Percentiles rank a stretch among this genome's conserved stretches.
These are phyloP conservation scores for Suillus weaverae DNA, from an alignment of 768 basidiomycete species.

Conservation along the genomic window DNA sequence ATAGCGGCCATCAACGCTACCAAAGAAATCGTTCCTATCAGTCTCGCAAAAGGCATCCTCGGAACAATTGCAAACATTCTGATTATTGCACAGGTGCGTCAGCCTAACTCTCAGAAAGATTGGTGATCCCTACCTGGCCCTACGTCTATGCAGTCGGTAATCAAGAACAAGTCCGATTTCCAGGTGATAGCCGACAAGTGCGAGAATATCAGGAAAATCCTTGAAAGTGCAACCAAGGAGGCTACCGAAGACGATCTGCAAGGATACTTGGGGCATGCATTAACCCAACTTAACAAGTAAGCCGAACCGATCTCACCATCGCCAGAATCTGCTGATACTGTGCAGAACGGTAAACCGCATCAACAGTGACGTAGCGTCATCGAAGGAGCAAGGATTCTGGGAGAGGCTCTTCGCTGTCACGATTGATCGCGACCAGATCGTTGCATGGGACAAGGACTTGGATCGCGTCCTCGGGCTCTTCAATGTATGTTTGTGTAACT, in stretches of 20 bases:
- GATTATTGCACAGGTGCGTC: background rate
- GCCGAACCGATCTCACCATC: background rate
- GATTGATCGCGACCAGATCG: background rate
- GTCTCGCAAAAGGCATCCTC: background rate
- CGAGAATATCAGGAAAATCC: background rate
- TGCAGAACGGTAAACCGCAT: background rate
- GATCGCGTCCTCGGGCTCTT: background rate
- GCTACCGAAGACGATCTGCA: background rate
- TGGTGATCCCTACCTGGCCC: background rate
- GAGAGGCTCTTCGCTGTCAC: background rate
- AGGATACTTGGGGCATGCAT: background rate
- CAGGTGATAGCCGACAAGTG: background rate
- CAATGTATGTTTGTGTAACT: background rate
- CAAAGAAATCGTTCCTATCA: background rate
- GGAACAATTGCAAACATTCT: background rate
- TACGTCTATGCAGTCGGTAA: background rate
- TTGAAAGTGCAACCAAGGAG: background rate
- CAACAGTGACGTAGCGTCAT: background rate
- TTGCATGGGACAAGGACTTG: background rate
- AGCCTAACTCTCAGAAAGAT: background rate
- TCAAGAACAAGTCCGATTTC: background rate
- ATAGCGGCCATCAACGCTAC: background rate
- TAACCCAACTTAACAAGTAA: background rate
- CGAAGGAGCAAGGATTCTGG: background rate
- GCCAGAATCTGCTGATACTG: too few relatives aligned